These are phyloP conservation scores for Aspergillus taichungensis DNA, from an alignment of 495 filamentous ascomycete genomes.

Conservation along the genomic window DNA sequence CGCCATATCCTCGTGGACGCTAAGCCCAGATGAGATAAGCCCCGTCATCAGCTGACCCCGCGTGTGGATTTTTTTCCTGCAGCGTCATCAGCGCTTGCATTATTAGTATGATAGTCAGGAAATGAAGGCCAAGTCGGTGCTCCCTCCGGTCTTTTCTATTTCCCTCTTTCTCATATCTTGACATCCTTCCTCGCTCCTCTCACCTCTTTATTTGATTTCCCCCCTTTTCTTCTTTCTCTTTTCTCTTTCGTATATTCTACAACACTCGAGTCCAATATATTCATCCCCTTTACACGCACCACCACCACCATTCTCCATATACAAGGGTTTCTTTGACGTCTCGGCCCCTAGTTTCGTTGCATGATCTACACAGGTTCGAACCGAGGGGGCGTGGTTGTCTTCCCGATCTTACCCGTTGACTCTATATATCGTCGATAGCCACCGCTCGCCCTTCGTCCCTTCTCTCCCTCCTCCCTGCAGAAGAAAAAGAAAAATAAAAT, in stretches of 20 bases:
- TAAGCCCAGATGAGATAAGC: constrained; percentile 9
- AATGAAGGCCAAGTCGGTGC: not conserved
- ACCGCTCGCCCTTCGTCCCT: no score
- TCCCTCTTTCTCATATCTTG: not conserved
- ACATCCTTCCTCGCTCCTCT: not conserved
- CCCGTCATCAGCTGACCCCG: constrained; percentile 18
- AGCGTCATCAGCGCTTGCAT: not conserved
- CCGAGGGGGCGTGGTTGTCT: no score
- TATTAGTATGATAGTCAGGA: not conserved
- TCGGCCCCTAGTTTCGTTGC: no score
- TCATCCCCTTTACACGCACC: not conserved
- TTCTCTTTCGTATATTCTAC: not conserved
- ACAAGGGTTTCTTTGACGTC: no score
- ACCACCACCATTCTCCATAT: not conserved
- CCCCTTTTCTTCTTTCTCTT: not conserved
- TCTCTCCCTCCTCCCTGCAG: not conserved
- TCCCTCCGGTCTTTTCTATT: no score
- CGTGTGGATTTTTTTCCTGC: constrained; percentile 7
- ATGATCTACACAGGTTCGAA: no score
- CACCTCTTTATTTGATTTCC: not conserved
- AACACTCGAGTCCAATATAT: not conserved
- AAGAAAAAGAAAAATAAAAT: no score
- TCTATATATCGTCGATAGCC: no score
- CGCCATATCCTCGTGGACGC: constrained; percentile 8
- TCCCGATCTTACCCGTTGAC: no score